phyloP scores from a whole-genome alignment of 2,329 filamentous ascomycete species.

The Trichoderma atroviride region DNA sequence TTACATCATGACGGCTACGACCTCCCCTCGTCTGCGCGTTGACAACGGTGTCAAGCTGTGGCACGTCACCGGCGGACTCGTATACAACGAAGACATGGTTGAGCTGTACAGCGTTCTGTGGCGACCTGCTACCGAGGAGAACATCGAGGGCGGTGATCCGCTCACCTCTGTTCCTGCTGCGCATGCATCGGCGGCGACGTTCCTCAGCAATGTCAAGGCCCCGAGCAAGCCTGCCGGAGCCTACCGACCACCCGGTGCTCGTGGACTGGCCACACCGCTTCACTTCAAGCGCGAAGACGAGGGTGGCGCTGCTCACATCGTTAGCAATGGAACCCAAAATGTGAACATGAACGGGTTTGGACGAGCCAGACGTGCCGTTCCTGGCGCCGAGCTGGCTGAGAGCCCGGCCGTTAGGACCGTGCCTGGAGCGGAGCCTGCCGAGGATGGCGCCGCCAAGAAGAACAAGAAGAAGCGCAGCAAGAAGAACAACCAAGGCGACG shows the following conservation, averaged over 20 bases:
- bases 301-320: slow-evolving; percentile 83
- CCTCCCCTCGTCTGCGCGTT: slow-evolving; percentile 89
- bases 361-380: slow-evolving; percentile 73
- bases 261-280: slow-evolving; percentile 83
- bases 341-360: slow-evolving; percentile 79
- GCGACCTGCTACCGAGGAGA: slow-evolving; percentile 72
- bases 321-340: slow-evolving; percentile 76
- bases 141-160: slow-evolving; percentile 67
- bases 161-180: slow-evolving; percentile 73
- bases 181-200: slow-evolving; percentile 80
- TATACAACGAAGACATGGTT: slow-evolving; percentile 94
- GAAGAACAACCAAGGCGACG: slow-evolving; percentile 81
- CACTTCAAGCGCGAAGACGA: slow-evolving; percentile 98
- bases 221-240: slow-evolving; percentile 97
- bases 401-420: slow-evolving; percentile 71
- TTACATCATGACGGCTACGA: slow-evolving; percentile 96
- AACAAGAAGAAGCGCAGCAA: slow-evolving; percentile 98
- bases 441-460: slow-evolving; percentile 87
- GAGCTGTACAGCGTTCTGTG: slow-evolving; percentile 91
- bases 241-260: slow-evolving; percentile 91
- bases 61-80: slow-evolving; percentile 84
- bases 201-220: slow-evolving; percentile 84
- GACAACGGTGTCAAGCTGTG: slow-evolving; percentile 96
- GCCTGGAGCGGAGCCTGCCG: slow-evolving; percentile 64
- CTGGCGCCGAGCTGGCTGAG: slow-evolving; percentile 77